Evolutionary conservation across 176 grass and related monocot species (phyloP), one percentile per base, ranked within the genome.

Genomic region (Cocos nucifera): DNA sequence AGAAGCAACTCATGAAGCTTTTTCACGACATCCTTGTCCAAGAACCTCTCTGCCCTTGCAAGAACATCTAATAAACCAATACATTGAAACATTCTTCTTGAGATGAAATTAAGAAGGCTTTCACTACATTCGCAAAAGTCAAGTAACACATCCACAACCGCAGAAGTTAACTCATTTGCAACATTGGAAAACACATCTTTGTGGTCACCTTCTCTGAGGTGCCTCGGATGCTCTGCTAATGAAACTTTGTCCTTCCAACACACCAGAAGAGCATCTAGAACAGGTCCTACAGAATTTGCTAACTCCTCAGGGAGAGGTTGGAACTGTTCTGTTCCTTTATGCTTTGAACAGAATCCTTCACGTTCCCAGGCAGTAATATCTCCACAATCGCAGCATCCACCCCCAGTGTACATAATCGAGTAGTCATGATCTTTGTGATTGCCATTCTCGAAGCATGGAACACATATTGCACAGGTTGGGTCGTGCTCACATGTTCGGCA

Each of bases 351-450:
- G 75, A 99, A 99, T 12, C 94, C 88, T 60, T 99, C 79, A 17
- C 71, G 78, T 57, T 99, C 89, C 94, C 94, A 99, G n/a, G 88
- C 94, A 6, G 94, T 93, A 23, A 76, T 62, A 64, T 98, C 94
- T 51, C 94, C 94, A 62, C 94, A 98, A 20, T 98, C 94, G 62
- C 94, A 98, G 59, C 94, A 98, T 15, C 94, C 94, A 62, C 88
- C 94, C 28, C 79, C 84, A 50, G 94, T 93, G 49, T 93, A 93
- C 66, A 93, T 93, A 63, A 98, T 98, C 58, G 79, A 86, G 69
- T 93, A 98, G 76, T 98, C 94, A 77, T 98, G 94, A 48, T 90
- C 88, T 49, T 77, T 78, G 72, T 98, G 94, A 53, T 83, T 57
- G 15, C 88, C 94, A 48, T 98, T 92, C 84, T 83, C 84, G 61